Percentiles rank a stretch among this genome's conserved stretches.
Conservation (phyloP, 2,329 filamentous ascomycete genomes). For the Diplodia intermedia region DNA sequence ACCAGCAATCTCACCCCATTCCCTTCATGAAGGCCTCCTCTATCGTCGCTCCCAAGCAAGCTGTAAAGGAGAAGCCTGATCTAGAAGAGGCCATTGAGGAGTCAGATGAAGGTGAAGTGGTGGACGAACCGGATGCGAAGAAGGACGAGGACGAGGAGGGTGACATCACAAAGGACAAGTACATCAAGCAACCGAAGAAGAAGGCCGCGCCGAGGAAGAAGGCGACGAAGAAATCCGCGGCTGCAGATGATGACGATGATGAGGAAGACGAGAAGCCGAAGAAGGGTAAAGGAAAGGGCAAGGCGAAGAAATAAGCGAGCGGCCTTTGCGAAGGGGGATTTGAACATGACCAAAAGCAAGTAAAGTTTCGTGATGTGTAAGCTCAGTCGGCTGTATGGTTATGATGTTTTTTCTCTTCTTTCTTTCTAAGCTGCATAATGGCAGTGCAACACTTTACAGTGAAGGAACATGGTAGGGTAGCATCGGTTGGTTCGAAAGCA, state of each 20-base stretch:
- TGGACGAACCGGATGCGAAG: constrained; percentile 50
- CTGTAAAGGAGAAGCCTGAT: constrained; percentile 80
- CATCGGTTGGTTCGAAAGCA: background rate
- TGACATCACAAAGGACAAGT: constrained; percentile 92
- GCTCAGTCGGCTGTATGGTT: background rate
- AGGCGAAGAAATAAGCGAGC: constrained; percentile 25
- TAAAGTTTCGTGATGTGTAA: background rate
- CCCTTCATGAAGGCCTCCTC: constrained; percentile 95
- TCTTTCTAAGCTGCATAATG: background rate
- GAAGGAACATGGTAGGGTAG: background rate
- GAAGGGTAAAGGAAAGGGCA: constrained; percentile 23
- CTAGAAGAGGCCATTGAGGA: constrained; percentile 96
- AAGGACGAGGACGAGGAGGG: constrained; percentile 75
- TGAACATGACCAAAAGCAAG: background rate
- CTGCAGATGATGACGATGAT: constrained; percentile 11
- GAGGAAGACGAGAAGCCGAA: constrained; percentile 28
- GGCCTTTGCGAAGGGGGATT: background rate
- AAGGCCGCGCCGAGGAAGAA: constrained; percentile 53
- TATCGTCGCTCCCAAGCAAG: constrained; percentile 74
- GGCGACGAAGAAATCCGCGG: constrained; percentile 35
- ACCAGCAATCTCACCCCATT: constrained; percentile 82
- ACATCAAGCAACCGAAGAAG: constrained; percentile 87
- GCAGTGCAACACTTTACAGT: background rate
- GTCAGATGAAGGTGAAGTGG: constrained; percentile 69
- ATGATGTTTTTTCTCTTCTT: background rate